These are phyloP conservation scores for Beauveria sp. DNA, from an alignment of 2,329 filamentous ascomycete genomes.

Conservation along the genomic window DNA sequence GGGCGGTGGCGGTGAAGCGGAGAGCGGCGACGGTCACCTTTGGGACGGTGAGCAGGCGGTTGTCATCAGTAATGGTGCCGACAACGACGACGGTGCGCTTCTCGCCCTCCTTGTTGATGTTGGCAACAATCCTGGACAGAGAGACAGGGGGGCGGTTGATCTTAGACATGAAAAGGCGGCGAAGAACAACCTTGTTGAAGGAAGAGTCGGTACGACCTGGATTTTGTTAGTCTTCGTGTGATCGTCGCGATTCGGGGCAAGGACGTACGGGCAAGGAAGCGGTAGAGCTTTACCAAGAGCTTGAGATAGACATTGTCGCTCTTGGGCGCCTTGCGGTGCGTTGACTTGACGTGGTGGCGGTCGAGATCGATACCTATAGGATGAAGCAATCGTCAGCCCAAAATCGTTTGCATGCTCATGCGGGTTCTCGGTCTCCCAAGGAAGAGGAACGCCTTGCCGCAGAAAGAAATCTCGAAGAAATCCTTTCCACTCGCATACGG, in stretches of 20 bases:
- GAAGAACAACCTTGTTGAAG: slow-evolving; percentile 99
- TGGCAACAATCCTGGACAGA: slow-evolving; percentile 77
- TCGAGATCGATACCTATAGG: slow-evolving; percentile 64
- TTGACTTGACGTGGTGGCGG: slow-evolving; percentile 60
- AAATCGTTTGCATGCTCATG: slow-evolving; percentile 57
- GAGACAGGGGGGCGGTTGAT: slow-evolving; percentile 96
- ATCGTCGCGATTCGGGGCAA: not conserved
- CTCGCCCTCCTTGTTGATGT: slow-evolving; percentile 56
- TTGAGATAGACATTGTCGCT: slow-evolving; percentile 97
- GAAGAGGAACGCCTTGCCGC: slow-evolving; percentile 14
- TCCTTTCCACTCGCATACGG: slow-evolving; percentile 44
- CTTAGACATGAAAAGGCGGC: slow-evolving; percentile 96
- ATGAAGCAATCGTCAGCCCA: slow-evolving; percentile 52
- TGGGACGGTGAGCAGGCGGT: slow-evolving; percentile 81
- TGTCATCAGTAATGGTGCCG: slow-evolving; percentile 95
- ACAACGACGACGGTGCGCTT: slow-evolving; percentile 90
- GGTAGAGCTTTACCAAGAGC: slow-evolving; percentile 96
- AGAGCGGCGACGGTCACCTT: slow-evolving; percentile 92
- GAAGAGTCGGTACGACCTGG: slow-evolving; percentile 86
- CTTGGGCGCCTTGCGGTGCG: slow-evolving; percentile 91
- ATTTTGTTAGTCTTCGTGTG: not conserved
- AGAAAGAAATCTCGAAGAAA: slow-evolving; percentile 5
- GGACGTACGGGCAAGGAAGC: slow-evolving; percentile 86
- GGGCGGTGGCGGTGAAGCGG: slow-evolving; percentile 92
- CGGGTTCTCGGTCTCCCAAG: slow-evolving; percentile 21